Conservation (phyloP, 257 asterid species). For the Nicotiana knightiana region DNA sequence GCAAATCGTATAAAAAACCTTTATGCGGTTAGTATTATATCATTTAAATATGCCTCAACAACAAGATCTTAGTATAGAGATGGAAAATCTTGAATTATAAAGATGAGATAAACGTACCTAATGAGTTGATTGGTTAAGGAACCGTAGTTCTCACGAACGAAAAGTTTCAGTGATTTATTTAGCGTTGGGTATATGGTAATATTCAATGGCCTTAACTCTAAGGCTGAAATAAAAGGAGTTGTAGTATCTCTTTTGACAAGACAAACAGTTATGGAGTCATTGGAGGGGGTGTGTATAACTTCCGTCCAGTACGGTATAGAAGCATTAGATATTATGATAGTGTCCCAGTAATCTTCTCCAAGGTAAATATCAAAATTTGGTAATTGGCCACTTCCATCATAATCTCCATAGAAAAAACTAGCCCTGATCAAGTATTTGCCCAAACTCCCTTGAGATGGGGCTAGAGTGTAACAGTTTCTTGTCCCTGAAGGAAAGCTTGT, state of each 20-base stretch:
- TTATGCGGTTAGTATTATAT: too few relatives aligned
- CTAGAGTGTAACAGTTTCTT: constrained; percentile 20
- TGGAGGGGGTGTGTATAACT: neutral
- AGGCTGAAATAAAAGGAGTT: constrained; percentile 19
- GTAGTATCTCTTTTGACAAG: constrained; percentile 10
- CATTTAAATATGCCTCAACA: neutral
- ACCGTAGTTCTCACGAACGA: neutral
- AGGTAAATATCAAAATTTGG: constrained; percentile 17
- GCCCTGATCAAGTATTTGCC: constrained; percentile 19
- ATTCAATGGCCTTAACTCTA: constrained; percentile 18
- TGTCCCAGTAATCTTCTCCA: constrained; percentile 17
- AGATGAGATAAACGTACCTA: neutral
- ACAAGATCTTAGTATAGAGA: neutral
- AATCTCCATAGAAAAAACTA: constrained; percentile 21
- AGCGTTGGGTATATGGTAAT: neutral
- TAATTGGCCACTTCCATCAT: neutral
- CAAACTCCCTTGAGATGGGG: constrained; percentile 13
- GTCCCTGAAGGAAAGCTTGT: constrained; percentile 26
- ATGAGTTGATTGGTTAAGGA: neutral
- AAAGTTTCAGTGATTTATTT: neutral
- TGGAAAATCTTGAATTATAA: neutral
- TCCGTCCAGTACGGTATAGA: neutral
- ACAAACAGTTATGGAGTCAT: constrained; percentile 11
- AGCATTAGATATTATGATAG: neutral
- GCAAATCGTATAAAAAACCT: neutral